Conservation (phyloP, 257 asterid genomes). For the Anisodus tanguticus region DNA sequence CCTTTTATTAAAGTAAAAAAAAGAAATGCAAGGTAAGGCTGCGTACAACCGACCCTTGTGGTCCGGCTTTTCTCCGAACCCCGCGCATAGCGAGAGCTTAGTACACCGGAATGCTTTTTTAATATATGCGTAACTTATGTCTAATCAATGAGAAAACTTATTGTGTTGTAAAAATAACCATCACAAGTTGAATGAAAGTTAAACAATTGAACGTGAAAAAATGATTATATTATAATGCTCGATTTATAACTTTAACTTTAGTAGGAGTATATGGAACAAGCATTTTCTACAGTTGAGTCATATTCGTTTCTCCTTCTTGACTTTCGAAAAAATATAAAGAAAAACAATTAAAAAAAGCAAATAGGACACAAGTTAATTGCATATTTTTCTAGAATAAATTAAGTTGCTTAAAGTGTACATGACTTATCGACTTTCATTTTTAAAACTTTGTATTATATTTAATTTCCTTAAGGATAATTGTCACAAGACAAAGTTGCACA, state of each 20-base stretch:
- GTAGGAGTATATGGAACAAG: background rate
- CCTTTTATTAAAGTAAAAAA: too few relatives aligned
- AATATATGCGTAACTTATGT: too few relatives aligned
- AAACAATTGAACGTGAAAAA: background rate
- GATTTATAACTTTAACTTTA: background rate
- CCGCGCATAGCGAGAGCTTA: too few relatives aligned
- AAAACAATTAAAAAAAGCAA: background rate
- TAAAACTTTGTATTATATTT: background rate
- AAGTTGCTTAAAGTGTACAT: background rate
- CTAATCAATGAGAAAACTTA: background rate
- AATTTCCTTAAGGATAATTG: conserved; percentile 16
- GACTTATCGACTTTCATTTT: background rate
- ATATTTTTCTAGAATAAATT: background rate
- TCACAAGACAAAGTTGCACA: background rate
- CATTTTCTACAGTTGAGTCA: conserved; percentile 1
- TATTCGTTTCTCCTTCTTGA: background rate
- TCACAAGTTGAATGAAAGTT: background rate
- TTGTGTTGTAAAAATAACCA: background rate
- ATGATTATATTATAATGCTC: background rate
- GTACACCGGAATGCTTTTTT: too few relatives aligned
- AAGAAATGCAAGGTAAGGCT: too few relatives aligned
- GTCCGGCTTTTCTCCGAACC: too few relatives aligned
- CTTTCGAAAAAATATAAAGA: background rate
- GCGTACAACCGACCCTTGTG: too few relatives aligned
- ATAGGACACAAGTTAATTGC: background rate